Percentiles rank a stretch among this genome's conserved stretches.
phyloP scores from a whole-genome alignment of 345 rosid species.

The Excoecaria cochinchinensis region DNA sequence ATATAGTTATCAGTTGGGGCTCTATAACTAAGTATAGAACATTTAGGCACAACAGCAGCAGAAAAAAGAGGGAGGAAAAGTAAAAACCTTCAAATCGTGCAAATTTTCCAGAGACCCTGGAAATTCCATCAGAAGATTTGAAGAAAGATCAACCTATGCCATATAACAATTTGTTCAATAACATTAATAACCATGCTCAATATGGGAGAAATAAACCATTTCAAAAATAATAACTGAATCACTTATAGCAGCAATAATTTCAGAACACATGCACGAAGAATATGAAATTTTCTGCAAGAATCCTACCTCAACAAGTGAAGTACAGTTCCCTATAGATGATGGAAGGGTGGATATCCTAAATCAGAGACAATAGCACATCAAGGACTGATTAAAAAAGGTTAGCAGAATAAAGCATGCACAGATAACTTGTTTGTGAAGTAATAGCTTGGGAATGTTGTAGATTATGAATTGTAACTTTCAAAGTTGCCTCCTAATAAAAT shows the following conservation, averaged over 20 bases:
- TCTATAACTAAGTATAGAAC: background rate
- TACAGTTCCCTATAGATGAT: slow-evolving; percentile 49
- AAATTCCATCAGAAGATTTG: slow-evolving; percentile 63
- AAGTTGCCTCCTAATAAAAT: background rate
- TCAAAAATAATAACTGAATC: background rate
- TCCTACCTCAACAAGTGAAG: slow-evolving; percentile 65
- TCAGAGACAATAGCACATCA: slow-evolving; percentile 18
- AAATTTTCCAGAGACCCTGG: slow-evolving; percentile 64
- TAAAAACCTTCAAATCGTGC: slow-evolving; percentile 61
- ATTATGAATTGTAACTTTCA: background rate
- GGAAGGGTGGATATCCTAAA: slow-evolving; percentile 60
- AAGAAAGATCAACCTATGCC: slow-evolving; percentile 83
- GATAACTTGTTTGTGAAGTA: background rate
- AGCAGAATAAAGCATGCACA: background rate
- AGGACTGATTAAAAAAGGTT: background rate
- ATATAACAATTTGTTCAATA: slow-evolving; percentile 6
- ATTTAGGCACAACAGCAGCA: background rate
- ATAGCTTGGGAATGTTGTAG: too few species aligned
- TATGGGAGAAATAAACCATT: background rate
- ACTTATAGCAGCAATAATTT: background rate
- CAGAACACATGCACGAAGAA: background rate
- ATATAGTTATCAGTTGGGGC: background rate
- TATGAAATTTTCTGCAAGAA: background rate
- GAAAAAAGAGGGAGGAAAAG: background rate
- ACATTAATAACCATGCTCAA: slow-evolving; percentile 2